A percentile compares a stretch with the other conserved stretches of the same genome.
Conservation (phyloP, 306 rosid genomes). For the Crotalaria pallida region DNA sequence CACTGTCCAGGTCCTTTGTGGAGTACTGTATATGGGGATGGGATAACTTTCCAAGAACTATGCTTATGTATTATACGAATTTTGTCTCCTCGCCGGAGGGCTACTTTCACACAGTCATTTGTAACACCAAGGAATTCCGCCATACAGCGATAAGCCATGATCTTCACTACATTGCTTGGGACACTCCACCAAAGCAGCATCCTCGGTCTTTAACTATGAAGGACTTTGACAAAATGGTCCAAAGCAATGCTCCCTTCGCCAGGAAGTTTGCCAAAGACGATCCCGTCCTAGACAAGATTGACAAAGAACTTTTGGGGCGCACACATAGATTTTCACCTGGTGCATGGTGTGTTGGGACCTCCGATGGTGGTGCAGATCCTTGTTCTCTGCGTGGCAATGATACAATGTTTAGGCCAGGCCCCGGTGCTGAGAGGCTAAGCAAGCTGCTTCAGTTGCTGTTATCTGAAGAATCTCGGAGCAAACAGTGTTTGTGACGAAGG, state of each 20-base stretch:
- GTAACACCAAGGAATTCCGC: constrained; percentile 62
- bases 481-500: constrained; percentile 60
- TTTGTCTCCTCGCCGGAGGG: constrained; percentile 92
- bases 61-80: constrained; percentile 85
- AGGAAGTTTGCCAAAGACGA: constrained; percentile 79
- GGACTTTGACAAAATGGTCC: constrained; percentile 77
- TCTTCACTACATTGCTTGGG: constrained; percentile 99
- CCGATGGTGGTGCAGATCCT: constrained; percentile 63
- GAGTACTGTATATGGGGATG: constrained; percentile 98
- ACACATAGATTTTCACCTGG: constrained; percentile 65
- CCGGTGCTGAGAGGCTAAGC: constrained; percentile 65
- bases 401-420: constrained; percentile 66
- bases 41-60: constrained; percentile 91
- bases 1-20: constrained; percentile 68
- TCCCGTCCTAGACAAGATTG: constrained; percentile 80
- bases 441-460: constrained; percentile 51
- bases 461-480: constrained; percentile 56
- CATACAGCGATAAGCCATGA: constrained; percentile 76
- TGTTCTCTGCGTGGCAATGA: constrained; percentile 69
- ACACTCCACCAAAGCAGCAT: constrained; percentile 97
- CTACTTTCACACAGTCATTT: constrained; percentile 83
- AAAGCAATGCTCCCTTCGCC: constrained; percentile 85
- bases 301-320: constrained; percentile 74
- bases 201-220: constrained; percentile 64
- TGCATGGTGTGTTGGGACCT: constrained; percentile 77